These are phyloP conservation scores for Psilocybe cyanescens DNA, from an alignment of 768 basidiomycete species.

Conservation along the genomic window DNA sequence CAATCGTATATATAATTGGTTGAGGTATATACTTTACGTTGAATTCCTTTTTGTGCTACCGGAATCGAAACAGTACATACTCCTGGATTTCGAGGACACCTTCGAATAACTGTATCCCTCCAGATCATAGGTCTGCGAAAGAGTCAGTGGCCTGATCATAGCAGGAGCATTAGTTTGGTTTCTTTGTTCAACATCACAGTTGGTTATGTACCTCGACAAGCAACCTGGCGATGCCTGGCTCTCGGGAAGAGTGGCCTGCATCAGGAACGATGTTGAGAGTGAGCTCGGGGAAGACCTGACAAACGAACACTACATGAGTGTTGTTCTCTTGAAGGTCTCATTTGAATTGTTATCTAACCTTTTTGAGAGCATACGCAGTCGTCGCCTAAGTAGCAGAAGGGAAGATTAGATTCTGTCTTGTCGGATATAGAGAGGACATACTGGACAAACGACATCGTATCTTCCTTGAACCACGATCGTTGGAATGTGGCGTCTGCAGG, in stretches of 20 bases:
- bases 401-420: neutral
- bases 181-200: neutral
- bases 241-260: slow-evolving; percentile 87
- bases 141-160: slow-evolving; percentile 18
- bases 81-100: neutral
- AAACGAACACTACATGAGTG: neutral
- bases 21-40: too few species aligned
- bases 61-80: neutral
- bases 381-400: slow-evolving; percentile 53
- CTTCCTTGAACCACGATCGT: slow-evolving; percentile 82
- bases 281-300: slow-evolving; percentile 24
- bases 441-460: slow-evolving; percentile 90
- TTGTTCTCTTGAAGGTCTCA: neutral
- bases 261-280: slow-evolving; percentile 70
- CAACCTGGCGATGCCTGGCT: slow-evolving; percentile 67
- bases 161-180: neutral
- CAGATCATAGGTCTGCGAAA: slow-evolving; percentile 20
- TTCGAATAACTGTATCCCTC: neutral
- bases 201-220: slow-evolving; percentile 62
- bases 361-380: slow-evolving; percentile 82
- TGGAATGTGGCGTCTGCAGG: slow-evolving; percentile 83
- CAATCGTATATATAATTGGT: too few species aligned
- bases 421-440: slow-evolving; percentile 34
- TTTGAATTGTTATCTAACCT: slow-evolving; percentile 35
- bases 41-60: neutral